A percentile compares a stretch with the other conserved stretches of the same genome.
Conservation (phyloP, 23 red algal genomes). For the Cyanidiococcus yangmingshanensis region DNA sequence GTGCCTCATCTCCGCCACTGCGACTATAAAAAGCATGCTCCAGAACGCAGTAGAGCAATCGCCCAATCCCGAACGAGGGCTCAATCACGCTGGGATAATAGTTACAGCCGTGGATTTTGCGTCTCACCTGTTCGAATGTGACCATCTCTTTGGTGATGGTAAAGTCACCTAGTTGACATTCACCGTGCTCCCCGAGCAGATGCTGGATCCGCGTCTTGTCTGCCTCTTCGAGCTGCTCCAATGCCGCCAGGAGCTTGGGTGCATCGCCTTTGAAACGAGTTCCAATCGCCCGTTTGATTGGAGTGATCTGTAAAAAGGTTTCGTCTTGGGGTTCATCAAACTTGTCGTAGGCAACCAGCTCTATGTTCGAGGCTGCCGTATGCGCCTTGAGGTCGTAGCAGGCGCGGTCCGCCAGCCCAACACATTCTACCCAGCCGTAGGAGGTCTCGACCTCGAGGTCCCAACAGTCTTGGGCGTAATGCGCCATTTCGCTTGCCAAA, state of each 20-base stretch:
- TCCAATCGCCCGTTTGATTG: conserved; percentile 70
- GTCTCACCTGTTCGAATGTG: conserved; percentile 37
- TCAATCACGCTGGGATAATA: conserved; percentile 96
- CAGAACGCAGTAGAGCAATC: conserved; percentile 81
- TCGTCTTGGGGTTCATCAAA: conserved; percentile 43
- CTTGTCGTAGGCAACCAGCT: conserved; percentile 60
- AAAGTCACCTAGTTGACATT: background rate
- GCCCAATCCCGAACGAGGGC: conserved; percentile 95
- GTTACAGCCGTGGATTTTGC: conserved; percentile 43
- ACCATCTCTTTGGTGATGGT: conserved; percentile 21
- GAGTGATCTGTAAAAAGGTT: conserved; percentile 32
- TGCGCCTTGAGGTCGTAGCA: conserved; percentile 78
- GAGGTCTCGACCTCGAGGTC: conserved; percentile 90
- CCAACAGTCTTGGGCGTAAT: conserved; percentile 98
- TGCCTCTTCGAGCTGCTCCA: conserved; percentile 43
- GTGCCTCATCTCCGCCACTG: conserved; percentile 51
- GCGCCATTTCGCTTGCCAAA: conserved; percentile 95
- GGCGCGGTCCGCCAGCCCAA: conserved; percentile 82
- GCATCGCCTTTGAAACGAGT: conserved; percentile 64
- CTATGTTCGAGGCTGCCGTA: conserved; percentile 41
- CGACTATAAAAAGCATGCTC: conserved; percentile 96
- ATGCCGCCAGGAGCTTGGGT: conserved; percentile 42
- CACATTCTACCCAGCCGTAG: conserved; percentile 95
- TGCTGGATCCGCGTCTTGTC: conserved; percentile 20
- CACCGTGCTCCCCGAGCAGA: conserved; percentile 24